A percentile compares a stretch with the other conserved stretches of the same genome.
phyloP scores from a whole-genome alignment of 257 asterid species.

The Solanum pinnatisectum region DNA sequence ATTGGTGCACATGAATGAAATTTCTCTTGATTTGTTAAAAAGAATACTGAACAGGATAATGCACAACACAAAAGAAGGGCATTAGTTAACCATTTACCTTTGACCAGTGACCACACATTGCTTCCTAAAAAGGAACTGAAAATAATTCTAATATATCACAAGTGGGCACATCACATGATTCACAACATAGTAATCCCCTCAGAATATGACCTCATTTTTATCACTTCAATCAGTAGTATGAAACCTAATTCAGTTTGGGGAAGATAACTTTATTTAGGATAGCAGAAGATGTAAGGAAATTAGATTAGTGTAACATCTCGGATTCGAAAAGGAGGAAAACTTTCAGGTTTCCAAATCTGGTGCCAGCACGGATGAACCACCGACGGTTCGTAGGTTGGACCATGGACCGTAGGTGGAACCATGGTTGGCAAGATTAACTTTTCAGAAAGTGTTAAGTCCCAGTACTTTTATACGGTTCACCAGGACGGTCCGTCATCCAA shows the following conservation, averaged over 20 bases:
- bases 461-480: no score
- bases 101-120: background rate
- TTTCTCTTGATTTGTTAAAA: background rate
- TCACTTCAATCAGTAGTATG: background rate
- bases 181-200: background rate
- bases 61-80: background rate
- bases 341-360: no score
- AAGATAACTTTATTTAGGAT: background rate
- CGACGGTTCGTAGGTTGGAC: no score
- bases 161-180: background rate
- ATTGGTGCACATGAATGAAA: background rate
- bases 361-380: no score
- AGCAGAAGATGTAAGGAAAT: background rate
- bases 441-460: no score
- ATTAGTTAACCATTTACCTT: background rate
- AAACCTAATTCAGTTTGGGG: background rate
- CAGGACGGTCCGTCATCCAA: no score
- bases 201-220: background rate
- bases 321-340: no score
- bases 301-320: background rate
- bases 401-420: no score
- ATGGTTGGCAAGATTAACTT: no score
- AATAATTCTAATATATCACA: background rate
- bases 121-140: background rate
- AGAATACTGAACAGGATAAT: background rate